phyloP scores from a whole-genome alignment of 176 grass and related monocot species.

The Triticum aestivum region IWGSC_CS_RefSeq_v2.1 NC_057813.1:126644333-126644832 shows the following conservation, averaged over 20 bases:
- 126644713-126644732: too few relatives aligned
- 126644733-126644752: too few relatives aligned
- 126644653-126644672: background rate
- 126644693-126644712: background rate
- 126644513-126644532: background rate
- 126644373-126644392: background rate
- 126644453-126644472: background rate
- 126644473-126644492: background rate
- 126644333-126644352: background rate
- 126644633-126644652: background rate
- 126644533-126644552: background rate
- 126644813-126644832: too few relatives aligned
- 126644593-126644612: background rate
- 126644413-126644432: background rate
- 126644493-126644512: background rate
- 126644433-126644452: background rate
- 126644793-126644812: too few relatives aligned
- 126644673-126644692: background rate
- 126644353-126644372: background rate
- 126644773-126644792: too few relatives aligned
- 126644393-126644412: background rate
- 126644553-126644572: background rate
- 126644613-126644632: background rate
- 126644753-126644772: too few relatives aligned
- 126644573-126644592: background rate